A percentile compares a stretch with the other conserved stretches of the same genome.
Conservation (phyloP, 257 asterid genomes). For the Capsicum rhomboideum region DNA sequence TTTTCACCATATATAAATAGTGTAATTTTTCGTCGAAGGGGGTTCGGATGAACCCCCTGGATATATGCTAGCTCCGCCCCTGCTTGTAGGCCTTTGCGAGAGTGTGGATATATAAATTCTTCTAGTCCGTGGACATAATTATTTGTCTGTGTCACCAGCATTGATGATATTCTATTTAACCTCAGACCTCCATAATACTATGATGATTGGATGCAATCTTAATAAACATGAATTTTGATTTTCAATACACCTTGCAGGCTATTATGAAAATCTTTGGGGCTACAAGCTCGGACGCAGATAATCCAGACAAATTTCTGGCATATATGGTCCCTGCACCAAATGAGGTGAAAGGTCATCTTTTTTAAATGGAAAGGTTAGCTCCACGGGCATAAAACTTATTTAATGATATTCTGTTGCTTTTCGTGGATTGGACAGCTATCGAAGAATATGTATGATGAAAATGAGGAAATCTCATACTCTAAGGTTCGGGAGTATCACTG, state of each 20-base stretch:
- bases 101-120: neutral
- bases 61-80: too few species aligned
- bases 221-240: neutral
- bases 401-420: neutral
- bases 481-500: slow-evolving; percentile 95
- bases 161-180: neutral
- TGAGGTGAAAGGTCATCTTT: slow-evolving; percentile 39
- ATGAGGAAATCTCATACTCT: slow-evolving; percentile 71
- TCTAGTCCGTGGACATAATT: neutral
- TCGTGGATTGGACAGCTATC: slow-evolving; percentile 49
- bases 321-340: slow-evolving; percentile 81
- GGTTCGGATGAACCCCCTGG: too few species aligned
- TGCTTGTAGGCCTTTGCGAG: neutral
- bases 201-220: neutral
- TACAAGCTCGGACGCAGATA: slow-evolving; percentile 44
- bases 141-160: neutral
- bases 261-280: slow-evolving; percentile 77
- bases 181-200: neutral
- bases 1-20: too few species aligned
- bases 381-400: neutral
- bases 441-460: slow-evolving; percentile 80
- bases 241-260: slow-evolving; percentile 47
- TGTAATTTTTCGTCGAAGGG: too few species aligned
- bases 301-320: slow-evolving; percentile 74
- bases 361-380: neutral